Base-by-base conservation (phyloP, 2,329 filamentous ascomycete genomes). In the Sporothrix brasiliensis region DNA sequence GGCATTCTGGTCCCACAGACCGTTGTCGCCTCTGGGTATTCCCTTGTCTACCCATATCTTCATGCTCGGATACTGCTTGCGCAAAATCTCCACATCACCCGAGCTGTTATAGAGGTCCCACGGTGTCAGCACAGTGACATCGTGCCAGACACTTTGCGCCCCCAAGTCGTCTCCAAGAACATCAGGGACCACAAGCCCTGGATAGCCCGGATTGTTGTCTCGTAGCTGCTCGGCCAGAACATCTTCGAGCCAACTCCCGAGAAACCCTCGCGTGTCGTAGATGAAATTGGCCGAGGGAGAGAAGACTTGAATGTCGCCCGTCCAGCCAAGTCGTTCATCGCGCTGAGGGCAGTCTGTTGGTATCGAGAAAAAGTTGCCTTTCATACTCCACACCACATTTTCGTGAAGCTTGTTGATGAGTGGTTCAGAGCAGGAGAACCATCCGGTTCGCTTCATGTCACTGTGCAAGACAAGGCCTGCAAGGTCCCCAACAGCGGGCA, bases 281-380 rank as follows among this genome's bases (percentile, higher is more conserved):
- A 89, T 78, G 72, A 84, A 88, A 61, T 81, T 84, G 0, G 84
- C 81, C 0, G 85, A 83, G 0, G 83, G 82, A 0, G 79, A 78
- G 71, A 88, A 88, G 0, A 82, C 80, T 49, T 82, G 82, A 9
- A 80, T 77, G 72, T 86, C 83, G 19, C 86, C 83, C 0, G 82
- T 85, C 86, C 86, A 86, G n/a, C 83, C 83, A 6, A 87, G 76
- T 0, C 85, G 79, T 76, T 87, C 85, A 67, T 88, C 85, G 1
- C 84, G 79, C 72, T 87, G 84, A 0, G 85, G 85, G 73, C 85
- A 87, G 73, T 89, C 87, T 0, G 86, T 88, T 0, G 86, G 86
- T 0, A 88, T 77, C 0, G 81, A 82, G 2, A 88, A 73, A 73
- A 89, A 88, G 73, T 89, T 89, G 0, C 86, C 85, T 41, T 81